These are phyloP conservation scores for Galerina sulciceps DNA, from an alignment of 768 basidiomycete genomes.

Conservation along the genomic window DNA sequence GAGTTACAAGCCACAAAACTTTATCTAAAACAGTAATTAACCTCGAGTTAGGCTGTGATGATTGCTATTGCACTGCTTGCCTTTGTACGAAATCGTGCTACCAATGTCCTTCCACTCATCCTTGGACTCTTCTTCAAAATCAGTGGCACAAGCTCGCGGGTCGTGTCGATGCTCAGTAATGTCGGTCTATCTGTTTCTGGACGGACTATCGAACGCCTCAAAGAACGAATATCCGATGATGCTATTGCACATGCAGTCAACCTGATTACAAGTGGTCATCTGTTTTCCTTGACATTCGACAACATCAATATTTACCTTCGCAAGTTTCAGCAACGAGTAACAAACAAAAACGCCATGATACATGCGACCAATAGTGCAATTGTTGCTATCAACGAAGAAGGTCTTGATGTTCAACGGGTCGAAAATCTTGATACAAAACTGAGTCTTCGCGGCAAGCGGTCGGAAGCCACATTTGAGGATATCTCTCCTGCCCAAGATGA, in stretches of 20 bases:
- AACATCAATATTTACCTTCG: constrained; percentile 38
- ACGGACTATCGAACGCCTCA: constrained; percentile 29
- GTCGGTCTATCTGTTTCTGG: constrained; percentile 29
- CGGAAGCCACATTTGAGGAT: background rate
- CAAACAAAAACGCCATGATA: constrained; percentile 22
- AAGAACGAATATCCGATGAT: constrained; percentile 28
- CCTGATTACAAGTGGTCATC: constrained; percentile 24
- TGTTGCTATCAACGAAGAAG: background rate
- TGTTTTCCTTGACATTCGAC: constrained; percentile 28
- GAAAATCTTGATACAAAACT: no score
- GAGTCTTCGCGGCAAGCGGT: background rate
- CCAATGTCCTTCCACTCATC: constrained; percentile 31
- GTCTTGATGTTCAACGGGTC: background rate
- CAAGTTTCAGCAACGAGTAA: constrained; percentile 31
- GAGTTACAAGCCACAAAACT: background rate
- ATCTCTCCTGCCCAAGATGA: background rate
- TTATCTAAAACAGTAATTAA: background rate
- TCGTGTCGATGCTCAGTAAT: constrained; percentile 30
- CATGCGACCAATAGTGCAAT: background rate
- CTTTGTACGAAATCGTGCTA: constrained; percentile 29
- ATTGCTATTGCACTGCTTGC: constrained; percentile 23
- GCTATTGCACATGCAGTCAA: constrained; percentile 24
- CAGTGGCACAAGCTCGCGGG: constrained; percentile 30
- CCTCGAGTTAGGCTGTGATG: background rate
- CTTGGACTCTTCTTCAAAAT: constrained; percentile 35